Conservation (phyloP, 2,329 filamentous ascomycete genomes). For the Clarireedia hainanense region DNA sequence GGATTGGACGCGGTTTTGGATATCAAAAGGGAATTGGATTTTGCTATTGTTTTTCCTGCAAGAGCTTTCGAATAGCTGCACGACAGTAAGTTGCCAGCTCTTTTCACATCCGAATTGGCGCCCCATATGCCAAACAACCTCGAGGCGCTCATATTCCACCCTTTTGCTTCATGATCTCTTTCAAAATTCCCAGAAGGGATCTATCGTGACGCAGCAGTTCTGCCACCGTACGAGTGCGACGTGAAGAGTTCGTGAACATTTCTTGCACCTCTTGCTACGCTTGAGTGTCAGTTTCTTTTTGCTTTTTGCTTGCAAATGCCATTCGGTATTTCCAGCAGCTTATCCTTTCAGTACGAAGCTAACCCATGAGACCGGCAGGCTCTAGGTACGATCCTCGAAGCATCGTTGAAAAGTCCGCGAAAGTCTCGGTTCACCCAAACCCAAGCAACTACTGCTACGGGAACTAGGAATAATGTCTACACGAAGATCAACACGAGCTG, state of each 20-base stretch:
- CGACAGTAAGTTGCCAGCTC: background rate
- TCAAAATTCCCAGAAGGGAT: background rate
- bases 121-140: background rate
- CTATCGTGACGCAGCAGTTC: background rate
- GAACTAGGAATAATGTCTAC: constrained; percentile 20
- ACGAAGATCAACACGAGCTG: constrained; percentile 18
- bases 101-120: background rate
- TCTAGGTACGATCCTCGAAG: background rate
- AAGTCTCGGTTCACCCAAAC: background rate
- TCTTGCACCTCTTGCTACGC: background rate
- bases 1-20: background rate
- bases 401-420: background rate
- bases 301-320: background rate
- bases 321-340: background rate
- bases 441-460: background rate
- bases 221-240: background rate
- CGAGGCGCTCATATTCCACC: background rate
- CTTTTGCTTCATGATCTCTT: background rate
- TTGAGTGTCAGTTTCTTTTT: background rate
- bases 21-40: constrained; percentile 5
- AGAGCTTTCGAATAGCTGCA: background rate
- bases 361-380: background rate
- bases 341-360: background rate
- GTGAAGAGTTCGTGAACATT: too few relatives aligned
- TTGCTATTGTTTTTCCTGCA: constrained; percentile 1